Evolutionary conservation across 768 basidiomycete genomes (phyloP), one percentile per base, ranked within the genome.

Genomic region (Chalciporus sphaerocephalus): DNA sequence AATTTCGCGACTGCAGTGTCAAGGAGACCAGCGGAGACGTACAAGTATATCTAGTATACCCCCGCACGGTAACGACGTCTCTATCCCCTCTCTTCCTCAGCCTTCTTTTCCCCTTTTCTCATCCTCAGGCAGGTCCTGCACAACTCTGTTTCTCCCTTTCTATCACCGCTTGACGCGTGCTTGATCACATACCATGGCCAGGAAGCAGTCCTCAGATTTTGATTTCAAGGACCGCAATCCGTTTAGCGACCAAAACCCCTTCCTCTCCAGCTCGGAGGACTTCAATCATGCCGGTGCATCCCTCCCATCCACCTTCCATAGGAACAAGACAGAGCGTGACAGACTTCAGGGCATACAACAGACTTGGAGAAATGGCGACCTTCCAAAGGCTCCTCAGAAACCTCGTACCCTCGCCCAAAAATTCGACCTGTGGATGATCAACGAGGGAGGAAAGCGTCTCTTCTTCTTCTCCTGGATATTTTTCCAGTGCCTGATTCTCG

Each of bases 381-480:
- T 53, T 27, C 58, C 57, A 5, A 58, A 53, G 6, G 58, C 62
- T 0, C 62, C 62, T 13, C 71, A 71, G 48, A 57, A 62, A 37
- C 70, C 76, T 24, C 65, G 55, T 42, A 69, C 72, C 3, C 59
- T 69, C 37, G 55, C 57, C 35, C 74, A 81, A 55, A 76, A 65
- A 53, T 74, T 79, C 56, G 73, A 76, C 53, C 56, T 81, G n/a
- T 95, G 92, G 92, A 87, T 92, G 86, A 90, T 93, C 64, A 93
- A 94, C 62, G 92, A 94, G 60, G 93, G 93, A 57, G 81, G 86
- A 12, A 76, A 77, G 35, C 74, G 79, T 43, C 55, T 94, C 30
- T 91, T 93, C 73, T 90, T 94, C 69, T 76, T 69, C 44, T 65
- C 81, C 50, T 96, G 87, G 81, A 69, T 94, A 40, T 69, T 91